Evolutionary conservation across 495 filamentous ascomycete species (phyloP).

Genomic region (Rostrohypoxylon terebratum): DNA sequence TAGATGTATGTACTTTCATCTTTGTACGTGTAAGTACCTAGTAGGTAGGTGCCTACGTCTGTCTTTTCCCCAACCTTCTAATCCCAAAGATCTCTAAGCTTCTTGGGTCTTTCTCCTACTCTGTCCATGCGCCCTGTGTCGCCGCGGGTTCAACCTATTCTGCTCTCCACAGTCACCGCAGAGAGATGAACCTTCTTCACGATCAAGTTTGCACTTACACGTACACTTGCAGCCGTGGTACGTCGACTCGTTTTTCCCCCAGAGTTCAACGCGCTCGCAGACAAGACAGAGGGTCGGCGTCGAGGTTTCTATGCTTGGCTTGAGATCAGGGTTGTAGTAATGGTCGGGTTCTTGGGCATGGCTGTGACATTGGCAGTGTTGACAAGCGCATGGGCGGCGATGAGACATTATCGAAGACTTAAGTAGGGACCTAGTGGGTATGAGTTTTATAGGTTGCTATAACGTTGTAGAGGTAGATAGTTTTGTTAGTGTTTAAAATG

Average conservation of each 20-base stretch:
- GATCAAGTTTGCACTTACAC: slow-evolving; percentile 27
- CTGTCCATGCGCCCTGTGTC: slow-evolving; percentile 19
- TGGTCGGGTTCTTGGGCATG: slow-evolving; percentile 18
- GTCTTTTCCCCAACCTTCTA: no score
- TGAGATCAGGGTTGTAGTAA: background rate
- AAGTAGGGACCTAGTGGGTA: no score
- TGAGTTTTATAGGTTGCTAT: no score
- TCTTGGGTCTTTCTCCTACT: background rate
- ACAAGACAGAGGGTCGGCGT: slow-evolving; percentile 16
- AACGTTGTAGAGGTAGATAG: no score
- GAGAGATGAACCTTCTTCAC: slow-evolving; percentile 1
- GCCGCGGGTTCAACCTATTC: slow-evolving; percentile 21
- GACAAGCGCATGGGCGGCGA: slow-evolving; percentile 20
- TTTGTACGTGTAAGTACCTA: no score
- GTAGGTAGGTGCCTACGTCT: no score
- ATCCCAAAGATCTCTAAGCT: background rate
- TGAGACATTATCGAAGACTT: background rate
- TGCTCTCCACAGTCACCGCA: slow-evolving; percentile 24
- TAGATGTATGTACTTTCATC: no score
- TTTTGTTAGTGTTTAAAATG: no score
- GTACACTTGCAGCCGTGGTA: slow-evolving; percentile 33
- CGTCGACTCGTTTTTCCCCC: slow-evolving; percentile 21
- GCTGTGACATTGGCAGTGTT: slow-evolving; percentile 27
- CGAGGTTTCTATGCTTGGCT: background rate
- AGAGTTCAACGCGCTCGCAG: slow-evolving; percentile 28